Evolutionary conservation across 768 basidiomycete genomes (phyloP), one percentile per base, ranked within the genome.

Genomic region (Pisolithus marmoratus): DNA sequence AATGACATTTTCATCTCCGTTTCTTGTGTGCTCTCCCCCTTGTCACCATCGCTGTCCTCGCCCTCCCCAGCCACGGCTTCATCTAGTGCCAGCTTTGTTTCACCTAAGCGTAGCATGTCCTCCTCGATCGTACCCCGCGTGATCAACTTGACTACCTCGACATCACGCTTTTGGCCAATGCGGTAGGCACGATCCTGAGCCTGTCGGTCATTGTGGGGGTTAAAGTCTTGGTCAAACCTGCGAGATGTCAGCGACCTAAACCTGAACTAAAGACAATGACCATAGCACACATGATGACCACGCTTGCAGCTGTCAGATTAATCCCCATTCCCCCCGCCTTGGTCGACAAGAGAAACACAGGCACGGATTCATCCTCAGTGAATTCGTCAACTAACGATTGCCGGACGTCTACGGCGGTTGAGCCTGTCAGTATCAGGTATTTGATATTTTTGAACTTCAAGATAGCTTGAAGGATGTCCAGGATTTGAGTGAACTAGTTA

Each of bases 191-290:
- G 84, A 68, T 99, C 96, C 54, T 95, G 93, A 1, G 96, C 96
- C 71, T 99, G 96, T 54, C 88, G 83, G 70, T 98, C 96, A 66
- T 99, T 99, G 71, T 93, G 90, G 4, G 90, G 90, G 66, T 98
- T 98, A 71, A 97, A 99, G 66, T 98, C 95, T 64, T 95, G 94
- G 65, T 99, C 95, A 64, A 94, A 96, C 82, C 87, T 89, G 53
- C 26, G 40, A 52, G 66, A 48, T 43, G 58, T 40, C 23, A 31
- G 2, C 40, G 22, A 55, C 2, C 0, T 38, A 2, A 0, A 19
- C 34, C n/a, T 31, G 40, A 4, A 48, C 0, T 17, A 2, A 8
- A n/a, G 23, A 38, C 8, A 8, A 44, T 48, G 46, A 5, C n/a
- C 5, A 19, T 37, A 2, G 66, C 82, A 42, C 54, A 88, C 87